Percentiles rank a stretch among this genome's conserved stretches.
These are phyloP conservation scores for Teratosphaeria pseudoeucalypti DNA, from an alignment of 2,329 filamentous ascomycete genomes.

Conservation along the genomic window DNA sequence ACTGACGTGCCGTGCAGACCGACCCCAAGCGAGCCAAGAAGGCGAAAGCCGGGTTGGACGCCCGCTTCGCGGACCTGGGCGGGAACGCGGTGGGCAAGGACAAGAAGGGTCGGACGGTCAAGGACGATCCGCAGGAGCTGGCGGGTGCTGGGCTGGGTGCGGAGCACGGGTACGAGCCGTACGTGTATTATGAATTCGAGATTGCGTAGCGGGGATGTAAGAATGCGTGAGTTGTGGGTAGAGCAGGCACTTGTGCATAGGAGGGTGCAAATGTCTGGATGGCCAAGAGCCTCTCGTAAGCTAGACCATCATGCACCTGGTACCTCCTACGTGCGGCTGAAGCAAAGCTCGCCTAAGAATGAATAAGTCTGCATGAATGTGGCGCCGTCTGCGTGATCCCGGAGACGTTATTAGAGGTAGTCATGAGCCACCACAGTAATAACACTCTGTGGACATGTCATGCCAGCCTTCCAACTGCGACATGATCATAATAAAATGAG, in stretches of 20 bases:
- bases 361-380: background rate
- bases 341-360: background rate
- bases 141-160: constrained; percentile 58
- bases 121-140: constrained; percentile 85
- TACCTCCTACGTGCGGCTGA: background rate
- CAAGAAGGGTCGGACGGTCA: constrained; percentile 83
- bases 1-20: constrained; percentile 44
- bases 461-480: background rate
- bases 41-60: constrained; percentile 56
- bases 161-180: constrained; percentile 78
- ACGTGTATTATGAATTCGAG: constrained; percentile 94
- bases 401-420: background rate
- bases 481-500: background rate
- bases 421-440: background rate
- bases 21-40: constrained; percentile 74
- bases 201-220: constrained; percentile 40
- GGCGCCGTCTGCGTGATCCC: background rate
- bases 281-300: too few relatives aligned
- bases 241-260: background rate
- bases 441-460: background rate
- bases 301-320: background rate
- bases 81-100: constrained; percentile 90
- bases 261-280: background rate
- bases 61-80: constrained; percentile 79
- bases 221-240: background rate